These are phyloP conservation scores for Gossypium australe DNA, from an alignment of 345 rosid genomes.

Conservation along the genomic window DNA sequence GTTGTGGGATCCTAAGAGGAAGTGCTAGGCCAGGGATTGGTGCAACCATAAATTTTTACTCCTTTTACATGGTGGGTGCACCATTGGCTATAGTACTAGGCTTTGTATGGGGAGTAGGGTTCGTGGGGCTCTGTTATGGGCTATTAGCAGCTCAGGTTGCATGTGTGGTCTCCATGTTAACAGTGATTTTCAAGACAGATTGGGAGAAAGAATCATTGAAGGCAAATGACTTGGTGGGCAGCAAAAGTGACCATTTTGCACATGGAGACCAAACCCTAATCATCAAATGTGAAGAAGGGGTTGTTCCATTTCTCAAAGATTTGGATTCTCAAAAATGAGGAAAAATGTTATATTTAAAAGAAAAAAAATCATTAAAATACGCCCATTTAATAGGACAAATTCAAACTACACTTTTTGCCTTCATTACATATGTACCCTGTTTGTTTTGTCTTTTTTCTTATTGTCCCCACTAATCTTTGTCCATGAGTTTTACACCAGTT, in stretches of 20 bases:
- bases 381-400: neutral
- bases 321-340: neutral
- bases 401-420: neutral
- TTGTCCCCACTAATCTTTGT: neutral
- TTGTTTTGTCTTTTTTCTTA: neutral
- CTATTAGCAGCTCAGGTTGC: slow-evolving; percentile 74
- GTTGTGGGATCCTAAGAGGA: slow-evolving; percentile 85
- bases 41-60: slow-evolving; percentile 62
- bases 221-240: slow-evolving; percentile 62
- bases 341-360: neutral
- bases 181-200: slow-evolving; percentile 60
- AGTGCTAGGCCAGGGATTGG: slow-evolving; percentile 75
- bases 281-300: slow-evolving; percentile 37
- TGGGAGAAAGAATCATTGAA: slow-evolving; percentile 73
- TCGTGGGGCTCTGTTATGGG: slow-evolving; percentile 87
- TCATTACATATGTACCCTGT: neutral
- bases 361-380: neutral
- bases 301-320: neutral
- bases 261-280: slow-evolving; percentile 25
- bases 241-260: slow-evolving; percentile 19
- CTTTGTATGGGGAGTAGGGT: slow-evolving; percentile 58
- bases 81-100: slow-evolving; percentile 60
- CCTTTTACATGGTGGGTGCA: slow-evolving; percentile 81
- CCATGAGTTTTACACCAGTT: neutral
- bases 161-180: slow-evolving; percentile 58